A percentile compares a stretch with the other conserved stretches of the same genome.
Evolutionary conservation across 148 eudicot species (phyloP).

Genomic region (Persicaria tinctoria): DNA sequence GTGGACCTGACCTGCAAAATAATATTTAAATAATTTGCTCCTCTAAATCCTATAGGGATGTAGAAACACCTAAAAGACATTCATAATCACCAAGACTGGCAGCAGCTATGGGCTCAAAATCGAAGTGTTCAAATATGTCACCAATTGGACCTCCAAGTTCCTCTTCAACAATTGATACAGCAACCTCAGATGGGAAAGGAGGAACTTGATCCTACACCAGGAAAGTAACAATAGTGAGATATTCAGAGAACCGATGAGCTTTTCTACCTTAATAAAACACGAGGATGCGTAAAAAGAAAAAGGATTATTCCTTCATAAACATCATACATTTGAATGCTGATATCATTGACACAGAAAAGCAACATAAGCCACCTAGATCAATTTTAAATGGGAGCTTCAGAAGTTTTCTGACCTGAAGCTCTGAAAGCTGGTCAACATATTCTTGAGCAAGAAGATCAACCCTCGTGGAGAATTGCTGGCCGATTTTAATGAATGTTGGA

Average conservation of each 20-base stretch:
- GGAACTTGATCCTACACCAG: conserved; percentile 91
- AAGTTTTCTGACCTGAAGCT: conserved; percentile 70
- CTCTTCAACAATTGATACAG: conserved; percentile 76
- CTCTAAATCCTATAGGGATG: background rate
- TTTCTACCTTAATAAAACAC: background rate
- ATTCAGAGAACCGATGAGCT: background rate
- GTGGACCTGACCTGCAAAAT: conserved; percentile 88
- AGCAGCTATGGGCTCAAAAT: conserved; percentile 90
- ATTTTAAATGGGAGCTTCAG: background rate
- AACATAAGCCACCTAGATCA: background rate
- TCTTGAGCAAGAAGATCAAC: conserved; percentile 98
- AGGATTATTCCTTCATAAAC: background rate
- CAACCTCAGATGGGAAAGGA: conserved; percentile 90
- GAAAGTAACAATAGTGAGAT: background rate
- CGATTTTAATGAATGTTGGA: conserved; percentile 94
- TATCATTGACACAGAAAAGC: background rate
- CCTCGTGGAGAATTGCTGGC: conserved; percentile 97
- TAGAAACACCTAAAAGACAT: background rate
- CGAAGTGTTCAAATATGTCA: conserved; percentile 73
- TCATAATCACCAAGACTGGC: conserved; percentile 80
- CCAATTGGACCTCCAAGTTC: conserved; percentile 70
- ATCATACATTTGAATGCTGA: too few relatives aligned
- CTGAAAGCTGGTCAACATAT: conserved; percentile 94
- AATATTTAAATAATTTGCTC: conserved; percentile 8
- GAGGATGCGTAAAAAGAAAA: background rate